These are phyloP conservation scores for Carex myosuroides DNA, from an alignment of 176 grass and related monocot genomes.

Conservation along the genomic window DNA sequence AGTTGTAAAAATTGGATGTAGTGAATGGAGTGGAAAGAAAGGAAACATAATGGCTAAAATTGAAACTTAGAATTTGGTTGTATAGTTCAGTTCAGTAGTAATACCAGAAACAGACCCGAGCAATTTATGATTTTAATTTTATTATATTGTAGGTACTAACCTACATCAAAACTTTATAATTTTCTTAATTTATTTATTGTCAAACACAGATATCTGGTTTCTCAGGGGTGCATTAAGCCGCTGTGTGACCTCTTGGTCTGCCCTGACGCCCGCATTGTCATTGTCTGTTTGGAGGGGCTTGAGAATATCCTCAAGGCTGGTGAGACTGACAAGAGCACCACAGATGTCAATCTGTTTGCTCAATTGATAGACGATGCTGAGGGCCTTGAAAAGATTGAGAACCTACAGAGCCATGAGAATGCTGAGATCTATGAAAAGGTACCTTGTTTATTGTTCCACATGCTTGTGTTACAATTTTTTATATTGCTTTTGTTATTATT, in stretches of 20 bases:
- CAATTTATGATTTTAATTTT: neutral
- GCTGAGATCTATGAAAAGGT: slow-evolving; percentile 65
- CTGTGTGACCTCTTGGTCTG: slow-evolving; percentile 85
- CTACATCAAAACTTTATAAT: neutral
- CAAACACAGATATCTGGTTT: slow-evolving; percentile 57
- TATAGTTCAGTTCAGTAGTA: neutral
- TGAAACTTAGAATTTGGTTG: neutral
- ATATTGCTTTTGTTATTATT: neutral
- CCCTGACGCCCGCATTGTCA: slow-evolving; percentile 76
- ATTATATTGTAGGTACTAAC: neutral
- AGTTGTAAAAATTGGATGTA: neutral
- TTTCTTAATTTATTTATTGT: neutral
- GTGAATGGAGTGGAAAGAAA: neutral
- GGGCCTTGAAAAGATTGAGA: slow-evolving; percentile 96
- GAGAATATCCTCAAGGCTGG: slow-evolving; percentile 87
- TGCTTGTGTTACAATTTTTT: neutral
- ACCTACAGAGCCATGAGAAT: slow-evolving; percentile 90
- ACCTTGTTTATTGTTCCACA: neutral
- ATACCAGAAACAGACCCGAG: neutral
- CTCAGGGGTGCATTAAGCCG: slow-evolving; percentile 88
- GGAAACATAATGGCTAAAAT: neutral
- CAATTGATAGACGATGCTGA: slow-evolving; percentile 92
- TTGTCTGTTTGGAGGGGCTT: slow-evolving; percentile 84
- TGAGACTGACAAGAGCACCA: slow-evolving; percentile 61
- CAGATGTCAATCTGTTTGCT: slow-evolving; percentile 56